Conservation (phyloP, 495 filamentous ascomycete species). For the Podospora anserina region DNA sequence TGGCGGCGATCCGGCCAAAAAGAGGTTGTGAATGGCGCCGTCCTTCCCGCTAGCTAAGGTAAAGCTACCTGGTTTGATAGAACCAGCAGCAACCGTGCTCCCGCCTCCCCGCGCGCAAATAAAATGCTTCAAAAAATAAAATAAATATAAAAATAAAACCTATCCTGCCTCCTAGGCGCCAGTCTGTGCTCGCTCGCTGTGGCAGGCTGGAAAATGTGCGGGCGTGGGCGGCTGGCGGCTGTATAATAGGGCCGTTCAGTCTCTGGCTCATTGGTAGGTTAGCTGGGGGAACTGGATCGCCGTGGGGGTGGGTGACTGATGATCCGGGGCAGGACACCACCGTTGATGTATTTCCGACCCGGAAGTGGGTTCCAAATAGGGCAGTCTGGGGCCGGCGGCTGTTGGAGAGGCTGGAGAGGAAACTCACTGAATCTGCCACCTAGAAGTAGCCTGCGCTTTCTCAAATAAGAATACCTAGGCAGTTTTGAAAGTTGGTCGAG, state of each 20-base stretch:
- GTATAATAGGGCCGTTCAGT: not conserved
- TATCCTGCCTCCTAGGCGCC: not conserved
- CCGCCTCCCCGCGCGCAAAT: no score
- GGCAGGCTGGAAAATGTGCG: not conserved
- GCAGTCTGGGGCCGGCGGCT: not conserved
- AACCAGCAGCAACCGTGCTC: no score
- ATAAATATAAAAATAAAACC: no score
- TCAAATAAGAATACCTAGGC: no score
- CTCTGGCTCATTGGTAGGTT: not conserved
- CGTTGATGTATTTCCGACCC: no score
- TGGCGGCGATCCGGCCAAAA: constrained; percentile 26
- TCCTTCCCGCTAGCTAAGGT: not conserved
- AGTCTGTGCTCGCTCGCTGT: not conserved
- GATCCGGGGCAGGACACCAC: not conserved
- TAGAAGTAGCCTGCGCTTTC: constrained; percentile 9
- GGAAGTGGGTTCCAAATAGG: no score
- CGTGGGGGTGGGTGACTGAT: constrained; percentile 5
- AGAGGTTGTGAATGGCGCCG: constrained; percentile 9
- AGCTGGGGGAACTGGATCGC: not conserved
- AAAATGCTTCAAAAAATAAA: no score
- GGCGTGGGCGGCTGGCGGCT: no score
- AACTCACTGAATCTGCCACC: constrained; percentile 1
- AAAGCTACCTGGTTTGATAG: no score
- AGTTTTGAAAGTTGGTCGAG: no score
- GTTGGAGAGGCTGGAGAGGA: not conserved